These are phyloP conservation scores for Metschnikowia baotianmanensis DNA, from an alignment of 805 yeast genomes.

Conservation along the genomic window DNA sequence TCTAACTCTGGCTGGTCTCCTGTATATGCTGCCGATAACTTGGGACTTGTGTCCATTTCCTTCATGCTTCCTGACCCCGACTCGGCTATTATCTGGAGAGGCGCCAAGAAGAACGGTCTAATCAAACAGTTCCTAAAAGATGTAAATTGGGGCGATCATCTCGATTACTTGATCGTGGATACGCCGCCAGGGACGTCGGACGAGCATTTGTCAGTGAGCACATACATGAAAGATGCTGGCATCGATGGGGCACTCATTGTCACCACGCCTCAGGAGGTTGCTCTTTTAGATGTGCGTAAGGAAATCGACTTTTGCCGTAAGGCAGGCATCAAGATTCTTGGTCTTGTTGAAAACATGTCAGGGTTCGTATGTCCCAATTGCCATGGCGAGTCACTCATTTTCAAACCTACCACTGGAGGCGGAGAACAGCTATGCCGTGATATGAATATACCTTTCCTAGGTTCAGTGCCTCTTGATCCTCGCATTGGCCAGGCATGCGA, in stretches of 20 bases:
- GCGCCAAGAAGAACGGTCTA: conserved; percentile 89
- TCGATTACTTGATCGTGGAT: conserved; percentile 86
- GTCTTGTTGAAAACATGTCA: conserved; percentile 95
- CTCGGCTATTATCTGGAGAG: conserved; percentile 96
- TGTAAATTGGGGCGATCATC: conserved; percentile 84
- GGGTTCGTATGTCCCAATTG: conserved; percentile 98
- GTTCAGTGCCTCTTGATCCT: conserved; percentile 94
- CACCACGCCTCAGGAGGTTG: conserved; percentile 98
- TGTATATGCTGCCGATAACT: conserved; percentile 89
- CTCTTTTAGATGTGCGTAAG: conserved; percentile 89
- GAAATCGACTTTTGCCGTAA: conserved; percentile 93
- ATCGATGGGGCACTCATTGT: conserved; percentile 94
- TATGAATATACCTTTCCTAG: conserved; percentile 72
- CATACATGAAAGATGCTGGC: conserved; percentile 83
- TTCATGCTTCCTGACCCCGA: conserved; percentile 92
- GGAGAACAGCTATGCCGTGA: conserved; percentile 84
- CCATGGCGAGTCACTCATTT: conserved; percentile 83
- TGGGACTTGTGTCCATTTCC: conserved; percentile 94
- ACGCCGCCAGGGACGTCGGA: conserved; percentile 99
- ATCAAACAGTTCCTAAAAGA: conserved; percentile 92
- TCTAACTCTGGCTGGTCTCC: conserved; percentile 96
- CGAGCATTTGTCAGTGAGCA: conserved; percentile 89
- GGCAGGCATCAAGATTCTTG: conserved; percentile 82
- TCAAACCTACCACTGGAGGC: conserved; percentile 96
- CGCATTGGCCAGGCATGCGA: conserved; percentile 90